Percentiles rank a stretch among this genome's conserved stretches.
These are phyloP conservation scores for Xylariales sp. DNA, from an alignment of 2,329 filamentous ascomycete species.

Conservation along the genomic window DNA sequence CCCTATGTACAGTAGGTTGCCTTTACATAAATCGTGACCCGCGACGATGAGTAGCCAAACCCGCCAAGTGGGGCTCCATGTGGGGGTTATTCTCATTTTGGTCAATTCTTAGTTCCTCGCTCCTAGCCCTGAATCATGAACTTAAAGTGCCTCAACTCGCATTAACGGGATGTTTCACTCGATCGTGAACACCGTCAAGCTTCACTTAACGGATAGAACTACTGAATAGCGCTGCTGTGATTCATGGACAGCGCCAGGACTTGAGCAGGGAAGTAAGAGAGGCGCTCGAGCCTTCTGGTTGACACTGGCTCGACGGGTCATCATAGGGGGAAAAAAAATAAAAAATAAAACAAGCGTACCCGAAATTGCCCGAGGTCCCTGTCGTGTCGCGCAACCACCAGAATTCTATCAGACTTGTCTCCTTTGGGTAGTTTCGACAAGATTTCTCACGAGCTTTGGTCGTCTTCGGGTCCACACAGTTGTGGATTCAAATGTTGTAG, in stretches of 20 bases:
- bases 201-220: not conserved
- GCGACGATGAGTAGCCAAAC: slow-evolving; percentile 3
- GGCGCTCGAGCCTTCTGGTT: too few relatives aligned
- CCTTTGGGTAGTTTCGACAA: slow-evolving; percentile 24
- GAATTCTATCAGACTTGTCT: slow-evolving; percentile 28
- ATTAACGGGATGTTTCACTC: not conserved
- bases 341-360: slow-evolving; percentile 3
- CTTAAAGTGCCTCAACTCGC: not conserved
- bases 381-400: slow-evolving; percentile 9
- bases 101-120: slow-evolving; percentile 2
- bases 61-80: slow-evolving; percentile 20
- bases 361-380: slow-evolving; percentile 8
- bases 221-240: not conserved
- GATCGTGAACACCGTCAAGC: not conserved
- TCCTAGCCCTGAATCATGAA: slow-evolving; percentile 4
- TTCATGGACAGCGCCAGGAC: slow-evolving; percentile 1
- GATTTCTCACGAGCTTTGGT: slow-evolving; percentile 23
- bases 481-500: slow-evolving; percentile 9
- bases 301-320: too few relatives aligned
- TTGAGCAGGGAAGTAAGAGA: not conserved
- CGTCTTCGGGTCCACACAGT: slow-evolving; percentile 16
- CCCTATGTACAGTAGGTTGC: not conserved
- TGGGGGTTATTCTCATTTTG: slow-evolving; percentile 13
- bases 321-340: slow-evolving; percentile 2
- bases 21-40: not conserved